A percentile compares a stretch with the other conserved stretches of the same genome.
Evolutionary conservation across 805 yeast genomes (phyloP).

Genomic region (Starmerella floricola): DNA sequence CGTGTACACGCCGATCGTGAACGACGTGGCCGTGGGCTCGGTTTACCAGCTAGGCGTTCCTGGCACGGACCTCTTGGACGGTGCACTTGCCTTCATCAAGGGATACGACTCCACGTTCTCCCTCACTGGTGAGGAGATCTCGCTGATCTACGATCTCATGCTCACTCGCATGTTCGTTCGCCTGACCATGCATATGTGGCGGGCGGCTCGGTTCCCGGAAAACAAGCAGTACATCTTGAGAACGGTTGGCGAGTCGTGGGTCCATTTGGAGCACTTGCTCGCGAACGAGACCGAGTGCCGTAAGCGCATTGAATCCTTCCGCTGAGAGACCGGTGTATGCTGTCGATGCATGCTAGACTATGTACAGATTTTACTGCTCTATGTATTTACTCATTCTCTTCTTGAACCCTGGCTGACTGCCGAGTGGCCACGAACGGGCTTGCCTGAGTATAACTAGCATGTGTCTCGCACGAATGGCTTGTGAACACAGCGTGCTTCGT

Average conservation of each 20-base stretch:
- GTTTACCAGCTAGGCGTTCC: slow-evolving; percentile 11
- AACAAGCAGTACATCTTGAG: slow-evolving; percentile 7
- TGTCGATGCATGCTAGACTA: too few species aligned
- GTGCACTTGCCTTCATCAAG: slow-evolving; percentile 9
- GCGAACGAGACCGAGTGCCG: slow-evolving; percentile 2
- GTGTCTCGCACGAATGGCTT: too few species aligned
- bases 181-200: slow-evolving; percentile 2
- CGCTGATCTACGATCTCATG: slow-evolving; percentile 9
- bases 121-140: slow-evolving; percentile 6
- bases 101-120: slow-evolving; percentile 10
- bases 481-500: too few species aligned
- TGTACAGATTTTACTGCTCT: too few species aligned
- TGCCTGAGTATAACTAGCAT: too few species aligned
- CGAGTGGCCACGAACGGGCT: too few species aligned
- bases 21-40: slow-evolving; percentile 14
- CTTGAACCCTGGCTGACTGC: too few species aligned
- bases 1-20: slow-evolving; percentile 10
- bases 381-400: too few species aligned
- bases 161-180: slow-evolving; percentile 11
- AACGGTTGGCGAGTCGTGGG: slow-evolving; percentile 2
- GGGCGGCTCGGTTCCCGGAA: slow-evolving; percentile 12
- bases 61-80: slow-evolving; percentile 5
- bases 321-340: too few species aligned
- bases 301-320: not conserved
- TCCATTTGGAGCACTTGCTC: slow-evolving; percentile 2